A percentile compares a stretch with the other conserved stretches of the same genome.
phyloP scores from a whole-genome alignment of 2,329 filamentous ascomycete genomes.

The Tolypocladium album region DNA sequence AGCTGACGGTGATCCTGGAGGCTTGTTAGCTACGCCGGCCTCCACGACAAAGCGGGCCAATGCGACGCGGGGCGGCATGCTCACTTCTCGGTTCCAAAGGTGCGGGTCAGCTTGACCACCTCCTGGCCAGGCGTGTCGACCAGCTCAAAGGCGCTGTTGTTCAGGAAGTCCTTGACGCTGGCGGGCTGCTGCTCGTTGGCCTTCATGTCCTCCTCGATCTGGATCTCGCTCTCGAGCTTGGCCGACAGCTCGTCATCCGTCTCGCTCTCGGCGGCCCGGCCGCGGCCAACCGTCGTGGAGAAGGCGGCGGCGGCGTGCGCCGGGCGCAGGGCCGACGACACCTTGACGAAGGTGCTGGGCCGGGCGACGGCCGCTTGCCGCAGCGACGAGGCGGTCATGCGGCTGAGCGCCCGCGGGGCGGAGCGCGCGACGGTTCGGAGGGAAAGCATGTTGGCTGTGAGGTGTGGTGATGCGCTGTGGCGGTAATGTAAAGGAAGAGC shows the following conservation, averaged over 20 bases:
- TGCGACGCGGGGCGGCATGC: conserved; percentile 16
- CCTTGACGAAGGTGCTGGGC: conserved; percentile 37
- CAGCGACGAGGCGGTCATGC: conserved; percentile 41
- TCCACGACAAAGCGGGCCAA: background rate
- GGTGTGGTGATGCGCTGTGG: background rate
- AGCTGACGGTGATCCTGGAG: conserved; percentile 30
- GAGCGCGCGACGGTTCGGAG: conserved; percentile 55
- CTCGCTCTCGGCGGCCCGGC: conserved; percentile 29
- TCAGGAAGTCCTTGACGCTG: conserved; percentile 78
- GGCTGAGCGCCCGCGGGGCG: conserved; percentile 52
- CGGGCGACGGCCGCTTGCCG: conserved; percentile 37
- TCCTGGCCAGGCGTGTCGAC: conserved; percentile 76
- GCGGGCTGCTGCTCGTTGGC: conserved; percentile 60
- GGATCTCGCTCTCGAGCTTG: conserved; percentile 77
- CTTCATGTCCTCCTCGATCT: conserved; percentile 75
- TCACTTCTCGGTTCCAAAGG: conserved; percentile 80
- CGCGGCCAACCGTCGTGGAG: conserved; percentile 30
- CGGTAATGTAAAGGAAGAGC: background rate
- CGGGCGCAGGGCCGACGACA: conserved; percentile 17
- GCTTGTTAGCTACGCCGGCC: conserved; percentile 3
- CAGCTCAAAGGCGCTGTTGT: conserved; percentile 75
- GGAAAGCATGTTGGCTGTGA: conserved; percentile 51
- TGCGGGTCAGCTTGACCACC: conserved; percentile 75
- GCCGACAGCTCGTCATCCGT: conserved; percentile 70
- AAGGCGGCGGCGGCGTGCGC: conserved; percentile 34